Percentiles rank a stretch among this genome's conserved stretches.
phyloP scores from a whole-genome alignment of 768 basidiomycete genomes.

The Nidularia pulvinata region DNA sequence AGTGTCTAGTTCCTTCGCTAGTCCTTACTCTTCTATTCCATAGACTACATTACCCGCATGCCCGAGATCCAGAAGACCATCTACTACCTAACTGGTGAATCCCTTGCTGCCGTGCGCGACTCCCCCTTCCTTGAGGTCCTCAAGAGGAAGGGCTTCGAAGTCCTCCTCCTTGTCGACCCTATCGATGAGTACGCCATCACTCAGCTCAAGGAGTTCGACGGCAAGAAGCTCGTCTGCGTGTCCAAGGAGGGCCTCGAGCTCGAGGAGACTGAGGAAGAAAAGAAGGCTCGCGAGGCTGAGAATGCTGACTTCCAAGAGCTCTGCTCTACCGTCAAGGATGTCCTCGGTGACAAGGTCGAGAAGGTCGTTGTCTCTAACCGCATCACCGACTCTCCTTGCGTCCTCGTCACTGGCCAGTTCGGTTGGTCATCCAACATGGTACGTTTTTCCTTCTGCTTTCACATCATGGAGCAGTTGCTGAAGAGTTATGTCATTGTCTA shows the following conservation, averaged over 20 bases:
- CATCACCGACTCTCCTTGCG: constrained; percentile 95
- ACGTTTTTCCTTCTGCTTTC: constrained; percentile 14
- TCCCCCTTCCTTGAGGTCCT: constrained; percentile 99
- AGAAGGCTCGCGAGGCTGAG: constrained; percentile 87
- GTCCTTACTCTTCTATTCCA: background rate
- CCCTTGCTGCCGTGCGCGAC: constrained; percentile 85
- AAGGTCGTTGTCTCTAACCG: constrained; percentile 99
- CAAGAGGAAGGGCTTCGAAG: constrained; percentile 99
- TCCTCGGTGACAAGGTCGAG: constrained; percentile 99
- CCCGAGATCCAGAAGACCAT: constrained; percentile 98
- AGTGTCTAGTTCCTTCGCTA: background rate
- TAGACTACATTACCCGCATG: constrained; percentile 99
- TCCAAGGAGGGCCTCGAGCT: constrained; percentile 99
- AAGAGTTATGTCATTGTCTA: too few relatives aligned
- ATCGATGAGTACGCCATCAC: constrained; percentile 99
- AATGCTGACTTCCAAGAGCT: constrained; percentile 82
- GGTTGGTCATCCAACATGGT: constrained; percentile 99
- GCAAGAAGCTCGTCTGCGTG: constrained; percentile 96
- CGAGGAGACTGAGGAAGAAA: constrained; percentile 99
- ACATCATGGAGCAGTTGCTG: too few relatives aligned
- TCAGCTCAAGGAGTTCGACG: constrained; percentile 98
- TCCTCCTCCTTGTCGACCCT: constrained; percentile 96
- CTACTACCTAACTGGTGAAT: constrained; percentile 99
- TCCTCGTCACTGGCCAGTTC: constrained; percentile 98
- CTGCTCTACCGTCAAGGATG: constrained; percentile 96